Evolutionary conservation across 148 eudicot species (phyloP).

Genomic region (Chenopodium berlandieri): DNA sequence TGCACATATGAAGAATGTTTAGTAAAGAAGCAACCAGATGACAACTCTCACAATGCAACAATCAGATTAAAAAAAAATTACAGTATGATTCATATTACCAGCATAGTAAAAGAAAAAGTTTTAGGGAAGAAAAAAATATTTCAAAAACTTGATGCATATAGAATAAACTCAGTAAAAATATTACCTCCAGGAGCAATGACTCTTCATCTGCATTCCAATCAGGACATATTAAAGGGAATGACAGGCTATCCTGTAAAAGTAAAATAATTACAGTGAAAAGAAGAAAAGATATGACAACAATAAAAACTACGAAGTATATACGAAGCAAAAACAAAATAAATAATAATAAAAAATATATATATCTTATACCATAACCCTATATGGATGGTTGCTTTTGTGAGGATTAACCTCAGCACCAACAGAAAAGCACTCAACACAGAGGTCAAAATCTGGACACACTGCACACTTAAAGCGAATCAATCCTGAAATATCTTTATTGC

Average conservation of each 20-base stretch:
- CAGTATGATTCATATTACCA: neutral
- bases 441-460: constrained; percentile 87
- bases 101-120: neutral
- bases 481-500: constrained; percentile 93
- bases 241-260: constrained; percentile 66
- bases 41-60: neutral
- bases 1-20: constrained; percentile 19
- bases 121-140: neutral
- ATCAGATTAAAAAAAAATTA: neutral
- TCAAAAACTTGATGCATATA: neutral
- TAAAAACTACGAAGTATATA: neutral
- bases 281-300: neutral
- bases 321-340: no score
- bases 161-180: constrained; percentile 8
- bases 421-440: constrained; percentile 91
- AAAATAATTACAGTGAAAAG: neutral
- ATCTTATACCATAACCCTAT: constrained; percentile 86
- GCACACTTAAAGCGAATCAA: constrained; percentile 84
- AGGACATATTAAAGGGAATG: constrained; percentile 81
- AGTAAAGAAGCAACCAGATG: constrained; percentile 7
- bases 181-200: constrained; percentile 87
- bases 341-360: neutral
- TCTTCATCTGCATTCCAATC: constrained; percentile 99
- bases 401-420: constrained; percentile 93
- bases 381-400: constrained; percentile 84